Conservation (phyloP, 805 yeast genomes). For the Kodamaea sagamina region DNA sequence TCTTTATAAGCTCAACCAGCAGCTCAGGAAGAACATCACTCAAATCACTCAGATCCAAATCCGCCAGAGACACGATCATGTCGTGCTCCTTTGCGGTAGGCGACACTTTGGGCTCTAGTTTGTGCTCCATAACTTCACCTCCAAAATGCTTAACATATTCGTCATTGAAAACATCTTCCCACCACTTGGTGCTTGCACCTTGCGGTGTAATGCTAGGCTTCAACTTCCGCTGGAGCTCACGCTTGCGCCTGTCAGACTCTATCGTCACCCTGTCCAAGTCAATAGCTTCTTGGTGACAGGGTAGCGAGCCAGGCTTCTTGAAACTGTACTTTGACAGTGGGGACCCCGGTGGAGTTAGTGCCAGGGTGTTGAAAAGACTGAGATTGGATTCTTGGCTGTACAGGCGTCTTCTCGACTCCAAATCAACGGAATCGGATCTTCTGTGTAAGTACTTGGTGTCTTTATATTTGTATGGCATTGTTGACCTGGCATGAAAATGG, state of each 20-base stretch:
- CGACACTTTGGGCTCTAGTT: background rate
- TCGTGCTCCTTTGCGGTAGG: background rate
- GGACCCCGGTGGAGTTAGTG: conserved; percentile 3
- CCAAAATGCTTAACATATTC: background rate
- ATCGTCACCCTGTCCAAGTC: conserved; percentile 8
- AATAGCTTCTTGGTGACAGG: background rate
- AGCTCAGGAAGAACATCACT: conserved; percentile 4
- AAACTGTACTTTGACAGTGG: background rate
- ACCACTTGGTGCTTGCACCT: conserved; percentile 4
- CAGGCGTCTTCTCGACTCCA: conserved; percentile 5
- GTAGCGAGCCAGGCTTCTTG: background rate
- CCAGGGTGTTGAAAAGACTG: background rate
- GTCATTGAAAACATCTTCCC: conserved; percentile 7
- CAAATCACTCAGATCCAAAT: background rate
- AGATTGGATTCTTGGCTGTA: conserved; percentile 2
- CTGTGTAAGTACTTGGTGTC: background rate
- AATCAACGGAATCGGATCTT: conserved; percentile 9
- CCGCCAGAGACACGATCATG: background rate
- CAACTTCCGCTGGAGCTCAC: conserved; percentile 4
- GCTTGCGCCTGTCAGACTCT: conserved; percentile 3
- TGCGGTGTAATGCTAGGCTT: background rate
- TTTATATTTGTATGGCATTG: conserved; percentile 1
- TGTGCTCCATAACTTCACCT: background rate
- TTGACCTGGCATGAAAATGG: background rate
- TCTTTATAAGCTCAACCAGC: conserved; percentile 4